Conservation (phyloP, 225 moss, liverwort and hornwort genomes). For the Bryoerythrophyllum caledonicum region DNA sequence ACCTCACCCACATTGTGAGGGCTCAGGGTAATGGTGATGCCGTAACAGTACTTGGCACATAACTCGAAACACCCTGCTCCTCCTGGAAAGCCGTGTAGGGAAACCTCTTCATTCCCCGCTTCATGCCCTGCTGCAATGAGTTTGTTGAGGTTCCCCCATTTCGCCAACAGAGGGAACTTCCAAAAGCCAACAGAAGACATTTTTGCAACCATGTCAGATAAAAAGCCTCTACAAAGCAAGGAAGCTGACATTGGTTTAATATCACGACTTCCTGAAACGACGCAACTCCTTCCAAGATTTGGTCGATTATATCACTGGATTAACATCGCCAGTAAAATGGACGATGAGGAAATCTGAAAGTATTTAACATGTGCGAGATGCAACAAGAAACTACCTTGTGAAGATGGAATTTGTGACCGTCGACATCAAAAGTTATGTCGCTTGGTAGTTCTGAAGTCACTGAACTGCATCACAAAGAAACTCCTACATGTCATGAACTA, state of each 20-base stretch:
- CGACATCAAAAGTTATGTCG: slow-evolving; percentile 67
- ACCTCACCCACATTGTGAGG: slow-evolving; percentile 72
- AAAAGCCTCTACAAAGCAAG: background rate
- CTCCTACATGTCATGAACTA: slow-evolving; percentile 2
- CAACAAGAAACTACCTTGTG: slow-evolving; percentile 68
- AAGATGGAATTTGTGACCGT: slow-evolving; percentile 67
- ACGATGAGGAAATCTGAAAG: background rate
- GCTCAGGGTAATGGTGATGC: slow-evolving; percentile 76
- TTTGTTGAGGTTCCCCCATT: slow-evolving; percentile 73
- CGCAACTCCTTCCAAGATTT: background rate
- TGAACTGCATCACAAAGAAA: slow-evolving; percentile 53
- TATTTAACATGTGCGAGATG: background rate
- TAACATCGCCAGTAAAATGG: background rate
- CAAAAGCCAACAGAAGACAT: slow-evolving; percentile 15
- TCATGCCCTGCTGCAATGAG: slow-evolving; percentile 63
- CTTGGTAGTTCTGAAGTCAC: slow-evolving; percentile 84
- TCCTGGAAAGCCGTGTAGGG: slow-evolving; percentile 63
- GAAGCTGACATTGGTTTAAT: background rate
- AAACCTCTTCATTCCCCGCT: slow-evolving; percentile 52
- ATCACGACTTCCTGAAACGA: slow-evolving; percentile 2
- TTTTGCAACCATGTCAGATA: slow-evolving; percentile 15
- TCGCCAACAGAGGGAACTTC: slow-evolving; percentile 84
- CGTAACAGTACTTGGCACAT: slow-evolving; percentile 89
- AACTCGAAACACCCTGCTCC: slow-evolving; percentile 57
- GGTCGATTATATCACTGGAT: background rate